Conservation (phyloP, 108 stramenopile species). For the Skeletonema marinoi region DNA sequence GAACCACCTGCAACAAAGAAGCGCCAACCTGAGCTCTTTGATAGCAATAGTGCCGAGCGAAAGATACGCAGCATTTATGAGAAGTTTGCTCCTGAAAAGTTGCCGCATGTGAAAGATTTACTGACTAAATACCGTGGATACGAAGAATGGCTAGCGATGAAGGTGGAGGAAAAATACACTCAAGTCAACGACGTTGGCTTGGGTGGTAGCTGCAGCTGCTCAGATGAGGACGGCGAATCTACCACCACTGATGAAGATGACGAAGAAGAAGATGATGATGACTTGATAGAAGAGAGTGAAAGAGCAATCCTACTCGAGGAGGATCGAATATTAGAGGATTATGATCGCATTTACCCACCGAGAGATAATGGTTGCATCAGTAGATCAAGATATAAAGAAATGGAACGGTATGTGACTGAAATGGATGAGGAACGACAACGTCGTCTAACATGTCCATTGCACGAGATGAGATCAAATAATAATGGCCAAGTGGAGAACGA, state of each 20-base stretch:
- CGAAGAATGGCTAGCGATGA: slow-evolving; percentile 59
- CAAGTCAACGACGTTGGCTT: slow-evolving; percentile 11
- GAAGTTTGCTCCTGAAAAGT: slow-evolving; percentile 61
- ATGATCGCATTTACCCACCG: slow-evolving; percentile 58
- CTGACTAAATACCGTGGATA: slow-evolving; percentile 60
- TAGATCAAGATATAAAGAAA: slow-evolving; percentile 44
- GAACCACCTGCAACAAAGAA: slow-evolving; percentile 3
- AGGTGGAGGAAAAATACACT: slow-evolving; percentile 55
- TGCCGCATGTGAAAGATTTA: slow-evolving; percentile 47
- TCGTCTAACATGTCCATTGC: slow-evolving; percentile 38
- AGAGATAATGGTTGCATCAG: slow-evolving; percentile 16
- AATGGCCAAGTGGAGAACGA: slow-evolving; percentile 15
- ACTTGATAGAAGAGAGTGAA: not conserved
- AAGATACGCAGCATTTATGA: slow-evolving; percentile 46
- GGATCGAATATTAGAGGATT: slow-evolving; percentile 42
- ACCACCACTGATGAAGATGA: not conserved
- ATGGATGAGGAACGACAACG: slow-evolving; percentile 42
- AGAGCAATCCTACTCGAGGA: slow-evolving; percentile 27
- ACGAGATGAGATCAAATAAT: slow-evolving; percentile 22
- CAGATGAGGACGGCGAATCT: not conserved
- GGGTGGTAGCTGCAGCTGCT: slow-evolving; percentile 10
- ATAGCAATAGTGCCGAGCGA: slow-evolving; percentile 36
- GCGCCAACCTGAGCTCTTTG: slow-evolving; percentile 15
- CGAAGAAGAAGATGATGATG: slow-evolving; percentile 14
- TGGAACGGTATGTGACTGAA: slow-evolving; percentile 35